Base-by-base conservation (phyloP, 176 grass and related monocot genomes). In the Raddia distichophylla region DNA sequence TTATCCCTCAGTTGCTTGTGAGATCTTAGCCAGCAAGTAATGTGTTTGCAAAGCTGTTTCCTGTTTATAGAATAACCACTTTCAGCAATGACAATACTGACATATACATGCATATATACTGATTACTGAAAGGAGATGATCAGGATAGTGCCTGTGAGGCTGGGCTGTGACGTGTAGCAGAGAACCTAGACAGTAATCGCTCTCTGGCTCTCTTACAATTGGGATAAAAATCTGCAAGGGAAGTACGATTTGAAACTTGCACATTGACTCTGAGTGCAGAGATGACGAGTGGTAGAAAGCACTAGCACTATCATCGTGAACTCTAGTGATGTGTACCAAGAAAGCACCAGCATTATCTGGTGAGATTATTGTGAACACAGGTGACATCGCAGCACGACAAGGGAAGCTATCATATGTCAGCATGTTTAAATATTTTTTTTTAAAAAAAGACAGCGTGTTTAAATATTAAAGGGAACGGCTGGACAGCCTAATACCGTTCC, bases 341-440 rank as follows among this genome's bases (percentile, higher is more conserved):
- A 67, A 53, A 66, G 13, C 51, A 79, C 22, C 15, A 27, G 3
- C 37, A 33, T 70, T 75, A 54, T 68, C 76, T 50, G 65, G 27
- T 69, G 54, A 81, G 52, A 77, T 77, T 71, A 82, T 19, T 33
- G 16, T 10, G 27, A 71, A 64, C 14, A 64, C 27, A 82, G 58
- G 59, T 81, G 64, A 57, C 64, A 57, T 22, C 35, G 19, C 56
- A 52, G 62, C 34, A 57, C 15, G 19, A 81, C 42, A 71, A 15
- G 5, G 46, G 13, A 77, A 43, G 32, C 22, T 3, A 78, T 64
- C 16, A 5, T 69, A n/a, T 13, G 66, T 44, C 67, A 78, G 18
- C 66, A 15, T 46, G 59, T 45, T 72, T 17, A 53, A 78, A 73
- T 73, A 67, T 73, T 66, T 64, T 60, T 27, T 27, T 27, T 27